Base-by-base conservation (phyloP, 176 grass and related monocot genomes). In the Oryza meridionalis region DNA sequence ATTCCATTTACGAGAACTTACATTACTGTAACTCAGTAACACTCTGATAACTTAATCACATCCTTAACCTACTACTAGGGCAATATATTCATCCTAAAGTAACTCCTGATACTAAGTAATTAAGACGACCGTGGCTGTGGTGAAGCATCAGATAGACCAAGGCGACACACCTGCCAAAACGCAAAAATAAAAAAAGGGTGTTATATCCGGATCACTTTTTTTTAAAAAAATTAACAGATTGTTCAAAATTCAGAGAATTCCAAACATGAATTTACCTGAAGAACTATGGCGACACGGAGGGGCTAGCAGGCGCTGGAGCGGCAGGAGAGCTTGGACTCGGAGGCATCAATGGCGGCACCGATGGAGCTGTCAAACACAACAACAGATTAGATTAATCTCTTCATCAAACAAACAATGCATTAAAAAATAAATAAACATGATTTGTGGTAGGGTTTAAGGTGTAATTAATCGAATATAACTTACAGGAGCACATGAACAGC, bases 261-360 rank as follows among this genome's bases (percentile, higher is more conserved):
- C n/a, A 47, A 72, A 72, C 6, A 58, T 58, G 35, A 47, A 25
- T 47, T 49, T 49, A 73, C 70, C 70, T 49, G 70, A 49, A 49
- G 42, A 58, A n/a, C 19, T 58, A 47, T 47, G 70, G 42, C 6
- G 70, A 73, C 43, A 44, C 40, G 10, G 73, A 16, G n/a, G 70
- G 19, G 0, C 40, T 22, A 64, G 35, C 33, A 2, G 81, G 44
- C n/a, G 63, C 58, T 6, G 50, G 50, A 58, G 53, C 17, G 6
- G 19, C 53, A 58, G 73, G 65, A 4, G 37, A 21, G 47, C 1
- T 19, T 4, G 65, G 83, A 45, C 1, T 17, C 7, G 66, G 83
- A 45, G 74, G 83, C 73, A 70, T 33, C 2, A 85, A 58, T 14
- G 83, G 75, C 7, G 83, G 67, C 50, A 85, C 66, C 15, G 42